phyloP scores from a whole-genome alignment of 306 rosid genomes.

The Vigna angularis region DNA sequence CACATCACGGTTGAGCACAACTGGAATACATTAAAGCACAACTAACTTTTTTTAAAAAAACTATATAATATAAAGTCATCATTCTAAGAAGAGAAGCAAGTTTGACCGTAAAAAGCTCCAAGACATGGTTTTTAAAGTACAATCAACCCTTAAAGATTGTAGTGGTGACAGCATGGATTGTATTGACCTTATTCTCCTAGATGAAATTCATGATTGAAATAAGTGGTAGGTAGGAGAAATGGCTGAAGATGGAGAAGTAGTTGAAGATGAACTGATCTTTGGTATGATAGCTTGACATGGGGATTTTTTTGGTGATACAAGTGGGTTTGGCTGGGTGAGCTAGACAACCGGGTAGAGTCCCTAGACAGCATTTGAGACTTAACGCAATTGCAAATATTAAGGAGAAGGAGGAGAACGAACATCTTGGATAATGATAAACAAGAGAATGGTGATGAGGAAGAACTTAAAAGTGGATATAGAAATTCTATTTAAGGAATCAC shows the following conservation, averaged over 20 bases:
- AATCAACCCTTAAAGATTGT: background rate
- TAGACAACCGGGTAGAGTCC: background rate
- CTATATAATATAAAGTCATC: background rate
- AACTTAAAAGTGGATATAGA: background rate
- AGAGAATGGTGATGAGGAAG: background rate
- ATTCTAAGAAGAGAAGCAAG: background rate
- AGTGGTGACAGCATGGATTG: background rate
- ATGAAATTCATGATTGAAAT: background rate
- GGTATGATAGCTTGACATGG: background rate
- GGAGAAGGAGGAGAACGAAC: background rate
- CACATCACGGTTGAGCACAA: background rate
- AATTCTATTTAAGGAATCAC: background rate
- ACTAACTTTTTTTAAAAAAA: background rate
- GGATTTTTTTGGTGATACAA: background rate
- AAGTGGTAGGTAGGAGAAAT: background rate
- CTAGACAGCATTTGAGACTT: background rate
- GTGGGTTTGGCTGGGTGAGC: background rate
- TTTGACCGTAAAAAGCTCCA: background rate
- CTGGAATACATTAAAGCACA: background rate
- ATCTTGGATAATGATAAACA: background rate
- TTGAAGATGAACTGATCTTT: background rate
- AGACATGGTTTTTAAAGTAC: background rate
- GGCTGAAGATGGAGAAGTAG: background rate
- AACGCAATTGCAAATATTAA: background rate
- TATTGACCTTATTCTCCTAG: background rate